Base-by-base conservation (phyloP, 345 rosid species). In the Mercurialis annua region DNA sequence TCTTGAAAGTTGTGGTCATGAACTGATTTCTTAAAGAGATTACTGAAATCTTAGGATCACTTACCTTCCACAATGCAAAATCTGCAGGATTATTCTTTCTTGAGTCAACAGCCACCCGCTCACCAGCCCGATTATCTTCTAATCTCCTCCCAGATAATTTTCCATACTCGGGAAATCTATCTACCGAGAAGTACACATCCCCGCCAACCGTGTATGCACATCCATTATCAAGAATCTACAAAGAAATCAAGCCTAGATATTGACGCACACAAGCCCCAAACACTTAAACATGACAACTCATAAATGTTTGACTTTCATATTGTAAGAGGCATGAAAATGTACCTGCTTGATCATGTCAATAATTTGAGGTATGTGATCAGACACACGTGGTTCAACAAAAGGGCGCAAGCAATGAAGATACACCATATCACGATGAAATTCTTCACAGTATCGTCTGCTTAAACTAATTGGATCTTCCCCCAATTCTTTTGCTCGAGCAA, bases 31-130 rank as follows among this genome's bases (percentile, higher is more conserved):
- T 16, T 47, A 42, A 26, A 33, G 38, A 31, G 50, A 48, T 47
- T 30, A 47, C 21, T 40, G 52, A 33, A 6, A 10, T 42, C 46
- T 24, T 11, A 21, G 24, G 31, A 54, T 43, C 1, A 52, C 46
- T 71, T 80, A 85, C 98, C 83, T 93, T 93, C 98, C 98, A 93
- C 50, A 93, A 79, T 69, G 96, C 96, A 80, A 93, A 93, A 80
- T 93, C 96, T 26, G 98, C 98, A 12, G 96, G 98, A 75, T 90
- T 84, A 74, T 76, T 87, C 85, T 90, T 93, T 79, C 97, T 87
- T 0, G 86, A 78, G 82, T 93, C 91, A 68, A 93, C 90, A 71
- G 96, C 82, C 55, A 93, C 94, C 68, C 96, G 88, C 80, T 93
- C 98, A 54, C 97, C 98, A 34, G 96, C 97, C 62, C 97, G 86